These are phyloP conservation scores for Akanthomyces uredinophilus DNA, from an alignment of 2,329 filamentous ascomycete genomes.

Conservation along the genomic window DNA sequence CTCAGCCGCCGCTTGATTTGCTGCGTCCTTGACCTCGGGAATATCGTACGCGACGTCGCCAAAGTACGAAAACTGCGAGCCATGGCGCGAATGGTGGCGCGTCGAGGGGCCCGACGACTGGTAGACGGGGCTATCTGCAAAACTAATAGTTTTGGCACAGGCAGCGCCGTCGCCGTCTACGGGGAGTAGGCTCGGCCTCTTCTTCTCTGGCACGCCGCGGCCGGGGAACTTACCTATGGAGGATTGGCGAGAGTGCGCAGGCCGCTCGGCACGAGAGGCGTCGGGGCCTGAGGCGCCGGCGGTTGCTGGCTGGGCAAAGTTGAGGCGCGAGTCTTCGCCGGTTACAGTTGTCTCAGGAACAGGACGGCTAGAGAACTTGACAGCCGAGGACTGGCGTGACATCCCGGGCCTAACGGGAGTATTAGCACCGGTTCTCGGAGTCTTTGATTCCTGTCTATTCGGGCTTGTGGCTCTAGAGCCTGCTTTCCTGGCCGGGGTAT, in stretches of 20 bases:
- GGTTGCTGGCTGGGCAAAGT: conserved; percentile 52
- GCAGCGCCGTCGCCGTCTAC: conserved; percentile 33
- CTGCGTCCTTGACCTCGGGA: conserved; percentile 38
- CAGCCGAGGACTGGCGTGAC: conserved; percentile 47
- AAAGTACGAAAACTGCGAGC: conserved; percentile 30
- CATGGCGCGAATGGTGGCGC: conserved; percentile 31
- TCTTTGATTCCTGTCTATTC: conserved; percentile 16
- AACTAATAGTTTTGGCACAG: conserved; percentile 59
- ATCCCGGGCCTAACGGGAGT: conserved; percentile 39
- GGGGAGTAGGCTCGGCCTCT: conserved; percentile 48
- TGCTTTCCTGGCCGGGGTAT: neutral
- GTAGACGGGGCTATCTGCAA: conserved; percentile 39
- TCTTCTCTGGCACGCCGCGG: conserved; percentile 57
- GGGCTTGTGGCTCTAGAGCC: conserved; percentile 24
- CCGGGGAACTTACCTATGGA: conserved; percentile 57
- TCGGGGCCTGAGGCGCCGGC: conserved; percentile 15
- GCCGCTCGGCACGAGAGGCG: conserved; percentile 30
- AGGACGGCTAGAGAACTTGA: conserved; percentile 67
- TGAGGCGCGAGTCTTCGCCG: conserved; percentile 58
- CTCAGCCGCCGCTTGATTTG: conserved; percentile 29
- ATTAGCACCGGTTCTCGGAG: neutral
- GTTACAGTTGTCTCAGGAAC: conserved; percentile 66
- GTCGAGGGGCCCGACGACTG: conserved; percentile 19
- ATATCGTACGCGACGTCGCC: conserved; percentile 38
- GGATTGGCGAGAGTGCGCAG: conserved; percentile 35